A percentile compares a stretch with the other conserved stretches of the same genome.
These are phyloP conservation scores for Neocatenulostroma microsporum DNA, from an alignment of 2,329 filamentous ascomycete genomes.

Conservation along the genomic window DNA sequence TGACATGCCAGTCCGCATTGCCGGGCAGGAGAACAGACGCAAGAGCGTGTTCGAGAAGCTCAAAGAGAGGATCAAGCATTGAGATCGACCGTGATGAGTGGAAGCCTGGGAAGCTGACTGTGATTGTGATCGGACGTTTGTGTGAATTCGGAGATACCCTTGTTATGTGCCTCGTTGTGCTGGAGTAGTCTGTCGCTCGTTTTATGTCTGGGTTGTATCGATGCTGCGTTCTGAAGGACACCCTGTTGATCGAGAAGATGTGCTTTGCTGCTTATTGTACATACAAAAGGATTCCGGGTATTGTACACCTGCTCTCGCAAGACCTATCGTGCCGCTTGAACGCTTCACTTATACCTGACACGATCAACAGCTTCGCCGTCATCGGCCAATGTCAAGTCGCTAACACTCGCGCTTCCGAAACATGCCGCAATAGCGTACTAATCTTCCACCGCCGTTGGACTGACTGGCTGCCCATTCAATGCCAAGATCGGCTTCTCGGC, in stretches of 20 bases:
- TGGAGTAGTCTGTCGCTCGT: background rate
- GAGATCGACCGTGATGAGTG: background rate
- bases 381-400: background rate
- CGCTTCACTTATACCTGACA: background rate
- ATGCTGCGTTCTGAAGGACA: too few relatives aligned
- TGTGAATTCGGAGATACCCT: background rate
- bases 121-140: background rate
- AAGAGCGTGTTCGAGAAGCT: slow-evolving; percentile 3
- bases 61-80: slow-evolving; percentile 1
- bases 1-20: background rate
- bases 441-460: background rate
- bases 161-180: background rate
- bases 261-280: too few relatives aligned
- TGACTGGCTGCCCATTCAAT: slow-evolving; percentile 1
- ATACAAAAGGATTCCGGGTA: background rate
- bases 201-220: background rate
- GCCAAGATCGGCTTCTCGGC: background rate
- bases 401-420: background rate
- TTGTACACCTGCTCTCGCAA: background rate
- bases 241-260: too few relatives aligned
- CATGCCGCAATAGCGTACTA: background rate
- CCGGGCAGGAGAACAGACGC: slow-evolving; percentile 1
- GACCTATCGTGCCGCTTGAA: background rate
- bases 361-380: too few relatives aligned
- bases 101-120: background rate